Percentiles rank a stretch among this genome's conserved stretches.
Conservation (phyloP, 352 stramenopile species). For the Phytophthora tentaculata region DNA sequence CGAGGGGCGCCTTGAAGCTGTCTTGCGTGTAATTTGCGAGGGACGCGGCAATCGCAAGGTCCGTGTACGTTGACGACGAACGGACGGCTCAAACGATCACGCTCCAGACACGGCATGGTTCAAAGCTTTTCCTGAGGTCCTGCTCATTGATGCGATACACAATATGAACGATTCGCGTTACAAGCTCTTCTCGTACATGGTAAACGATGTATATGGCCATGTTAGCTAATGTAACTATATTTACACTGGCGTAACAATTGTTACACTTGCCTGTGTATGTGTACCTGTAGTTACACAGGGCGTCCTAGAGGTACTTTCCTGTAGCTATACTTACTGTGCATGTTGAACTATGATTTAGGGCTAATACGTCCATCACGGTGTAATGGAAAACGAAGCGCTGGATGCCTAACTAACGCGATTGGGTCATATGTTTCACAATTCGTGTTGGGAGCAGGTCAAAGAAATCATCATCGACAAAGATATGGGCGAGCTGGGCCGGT, state of each 20-base stretch:
- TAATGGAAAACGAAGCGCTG: too few species aligned
- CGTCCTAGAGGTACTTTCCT: too few species aligned
- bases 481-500: neutral
- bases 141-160: neutral
- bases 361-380: too few species aligned
- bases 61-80: neutral
- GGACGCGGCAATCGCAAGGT: neutral
- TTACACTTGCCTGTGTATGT: neutral
- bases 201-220: neutral
- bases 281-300: neutral
- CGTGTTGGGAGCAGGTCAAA: neutral
- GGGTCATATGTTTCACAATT: too few species aligned
- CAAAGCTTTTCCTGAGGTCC: neutral
- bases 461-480: slow-evolving; percentile 5
- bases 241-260: neutral
- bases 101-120: neutral
- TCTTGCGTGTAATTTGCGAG: neutral
- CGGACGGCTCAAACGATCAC: neutral
- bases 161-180: neutral
- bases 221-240: neutral
- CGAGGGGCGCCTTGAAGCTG: too few species aligned
- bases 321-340: too few species aligned
- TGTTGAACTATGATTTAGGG: too few species aligned
- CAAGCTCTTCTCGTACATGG: neutral
- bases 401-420: too few species aligned